Evolutionary conservation across 2,329 filamentous ascomycete genomes (phyloP), one percentile per base, ranked within the genome.

Genomic region (Paraphaeosphaeria minitans): DNA sequence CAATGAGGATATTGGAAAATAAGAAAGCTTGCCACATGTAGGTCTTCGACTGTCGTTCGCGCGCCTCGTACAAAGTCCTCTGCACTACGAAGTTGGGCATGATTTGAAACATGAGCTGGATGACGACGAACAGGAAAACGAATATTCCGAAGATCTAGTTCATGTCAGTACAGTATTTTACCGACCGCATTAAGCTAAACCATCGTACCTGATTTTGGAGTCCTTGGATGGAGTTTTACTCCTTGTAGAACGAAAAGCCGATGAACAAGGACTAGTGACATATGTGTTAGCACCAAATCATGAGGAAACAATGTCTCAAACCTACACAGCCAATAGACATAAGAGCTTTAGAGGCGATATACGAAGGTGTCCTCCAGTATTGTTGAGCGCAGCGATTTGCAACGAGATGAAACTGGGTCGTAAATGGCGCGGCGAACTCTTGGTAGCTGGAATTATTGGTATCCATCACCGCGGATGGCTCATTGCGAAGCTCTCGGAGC

Each of bases 11-110:
- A 75, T 93, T 91, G 56, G 89, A 87, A 31, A 94, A 80, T 83
- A 96, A 90, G 73, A 96, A 96, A 5, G 91, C 86, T 73, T 90
- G 87, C 92, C 92, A 96, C 56, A 87, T 87, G 76, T 96, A 96
- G 0, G 91, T 87, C 79, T 93, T 94, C 48, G 89, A 91, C 0
- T 91, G 91, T 3, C 91, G 86, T 78, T 96, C 92, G 51, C 91
- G 90, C 31, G 90, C 90, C 78, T 96, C 92, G 76, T 95, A 96
- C 0, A 96, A 81, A 13, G 89, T 86, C 53, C 92, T 87, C 69
- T 95, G 91, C 22, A 89, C 87, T 66, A 95, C 89, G 67, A 96
- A 96, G 66, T 92, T 89, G 0, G 92, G 92, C 90, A 95, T 93
- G 41, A 89, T 89, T 70, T 93, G 90, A 72, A 92, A 88, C 4